These are phyloP conservation scores for Melampsora larici-populina DNA, from an alignment of 1,284 basidiomycete genomes.

Conservation along the genomic window DNA sequence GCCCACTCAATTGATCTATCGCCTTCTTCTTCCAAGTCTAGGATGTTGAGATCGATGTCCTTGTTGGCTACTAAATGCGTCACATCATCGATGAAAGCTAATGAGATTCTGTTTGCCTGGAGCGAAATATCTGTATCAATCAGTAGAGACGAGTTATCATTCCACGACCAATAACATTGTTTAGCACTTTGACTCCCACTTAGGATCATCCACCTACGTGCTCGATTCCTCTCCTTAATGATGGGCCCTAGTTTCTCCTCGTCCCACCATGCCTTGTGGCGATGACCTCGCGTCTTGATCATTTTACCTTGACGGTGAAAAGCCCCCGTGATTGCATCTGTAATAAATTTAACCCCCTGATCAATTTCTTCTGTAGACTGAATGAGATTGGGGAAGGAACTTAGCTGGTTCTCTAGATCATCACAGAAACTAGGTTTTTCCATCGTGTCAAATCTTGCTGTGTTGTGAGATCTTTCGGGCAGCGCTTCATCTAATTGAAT, in stretches of 20 bases:
- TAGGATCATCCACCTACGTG: neutral
- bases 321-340: neutral
- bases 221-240: neutral
- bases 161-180: neutral
- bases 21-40: neutral
- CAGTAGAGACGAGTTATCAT: neutral
- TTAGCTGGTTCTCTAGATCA: neutral
- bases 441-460: neutral
- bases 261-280: neutral
- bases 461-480: neutral
- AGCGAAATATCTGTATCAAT: neutral
- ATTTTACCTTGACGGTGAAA: neutral
- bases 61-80: neutral
- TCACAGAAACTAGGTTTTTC: neutral
- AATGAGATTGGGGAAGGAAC: too few relatives aligned
- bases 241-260: neutral
- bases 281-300: neutral
- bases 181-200: neutral
- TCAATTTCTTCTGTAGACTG: too few relatives aligned
- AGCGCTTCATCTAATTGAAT: neutral
- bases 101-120: neutral
- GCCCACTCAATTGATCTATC: neutral
- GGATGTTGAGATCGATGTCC: neutral
- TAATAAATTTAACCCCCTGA: neutral
- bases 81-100: neutral